Conservation (phyloP, 257 asterid species). For the Ligustrum vulgare region DNA sequence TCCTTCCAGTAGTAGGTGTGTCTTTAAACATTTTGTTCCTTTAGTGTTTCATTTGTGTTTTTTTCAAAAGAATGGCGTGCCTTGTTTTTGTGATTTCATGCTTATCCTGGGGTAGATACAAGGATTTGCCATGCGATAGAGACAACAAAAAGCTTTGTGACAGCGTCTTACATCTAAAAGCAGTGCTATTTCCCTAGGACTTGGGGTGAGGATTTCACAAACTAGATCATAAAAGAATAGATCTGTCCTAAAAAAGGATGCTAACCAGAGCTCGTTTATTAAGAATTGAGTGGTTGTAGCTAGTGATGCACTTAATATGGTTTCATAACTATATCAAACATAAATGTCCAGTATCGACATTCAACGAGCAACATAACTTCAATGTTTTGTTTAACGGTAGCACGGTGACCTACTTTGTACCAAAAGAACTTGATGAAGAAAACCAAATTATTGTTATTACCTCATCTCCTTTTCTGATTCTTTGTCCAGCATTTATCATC, state of each 20-base stretch:
- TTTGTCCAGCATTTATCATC: constrained; percentile 94
- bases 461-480: constrained; percentile 86
- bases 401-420: not conserved
- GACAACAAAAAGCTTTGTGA: not conserved
- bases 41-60: constrained; percentile 8
- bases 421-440: constrained; percentile 15
- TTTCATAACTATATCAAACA: constrained; percentile 7
- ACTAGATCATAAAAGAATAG: not conserved
- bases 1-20: not conserved
- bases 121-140: constrained; percentile 7
- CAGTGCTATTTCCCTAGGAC: not conserved
- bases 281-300: not conserved
- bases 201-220: not conserved
- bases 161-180: constrained; percentile 15
- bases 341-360: not conserved
- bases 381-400: constrained; percentile 2
- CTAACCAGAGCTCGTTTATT: not conserved
- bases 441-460: constrained; percentile 36
- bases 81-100: not conserved
- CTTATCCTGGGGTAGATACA: constrained; percentile 5
- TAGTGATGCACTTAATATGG: not conserved
- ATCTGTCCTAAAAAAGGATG: not conserved
- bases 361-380: not conserved
- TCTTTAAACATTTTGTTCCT: not conserved
- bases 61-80: constrained; percentile 4